These are phyloP conservation scores for Boletus pseudo-olivaceus DNA, from an alignment of 768 basidiomycete genomes.

Conservation along the genomic window DNA sequence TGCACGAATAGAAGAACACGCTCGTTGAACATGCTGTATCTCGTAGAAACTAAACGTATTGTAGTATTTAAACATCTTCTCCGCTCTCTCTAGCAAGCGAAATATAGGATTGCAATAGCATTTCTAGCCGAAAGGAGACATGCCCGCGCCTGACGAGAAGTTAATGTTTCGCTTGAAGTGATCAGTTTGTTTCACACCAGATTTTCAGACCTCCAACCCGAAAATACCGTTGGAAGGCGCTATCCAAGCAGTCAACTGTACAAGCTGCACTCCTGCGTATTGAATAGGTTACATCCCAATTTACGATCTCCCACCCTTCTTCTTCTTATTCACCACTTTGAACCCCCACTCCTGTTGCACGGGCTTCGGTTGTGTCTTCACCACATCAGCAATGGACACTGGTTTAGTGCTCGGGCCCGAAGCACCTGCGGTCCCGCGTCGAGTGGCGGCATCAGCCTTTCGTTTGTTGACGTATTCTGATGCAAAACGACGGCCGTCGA, in stretches of 20 bases:
- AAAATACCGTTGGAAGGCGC: constrained; percentile 6
- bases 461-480: constrained; percentile 86
- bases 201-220: not conserved
- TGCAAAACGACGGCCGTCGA: constrained; percentile 94
- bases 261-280: constrained; percentile 7
- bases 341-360: constrained; percentile 81
- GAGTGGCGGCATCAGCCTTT: constrained; percentile 69
- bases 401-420: constrained; percentile 41
- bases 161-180: not conserved
- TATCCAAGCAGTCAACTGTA: constrained; percentile 25
- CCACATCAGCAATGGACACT: constrained; percentile 82
- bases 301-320: constrained; percentile 68
- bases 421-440: constrained; percentile 44
- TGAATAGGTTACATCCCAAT: not conserved
- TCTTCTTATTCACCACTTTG: constrained; percentile 95
- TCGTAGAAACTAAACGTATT: constrained; percentile 22
- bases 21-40: constrained; percentile 13
- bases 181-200: not conserved
- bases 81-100: not conserved
- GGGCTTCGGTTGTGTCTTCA: constrained; percentile 81
- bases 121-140: not conserved
- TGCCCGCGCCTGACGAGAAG: not conserved
- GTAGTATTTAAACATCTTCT: constrained; percentile 11
- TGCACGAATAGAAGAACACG: constrained; percentile 11
- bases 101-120: not conserved